Evolutionary conservation across 2,329 filamentous ascomycete genomes (phyloP), one percentile per base, ranked within the genome.

Genomic region (Curvularia sp.): DNA sequence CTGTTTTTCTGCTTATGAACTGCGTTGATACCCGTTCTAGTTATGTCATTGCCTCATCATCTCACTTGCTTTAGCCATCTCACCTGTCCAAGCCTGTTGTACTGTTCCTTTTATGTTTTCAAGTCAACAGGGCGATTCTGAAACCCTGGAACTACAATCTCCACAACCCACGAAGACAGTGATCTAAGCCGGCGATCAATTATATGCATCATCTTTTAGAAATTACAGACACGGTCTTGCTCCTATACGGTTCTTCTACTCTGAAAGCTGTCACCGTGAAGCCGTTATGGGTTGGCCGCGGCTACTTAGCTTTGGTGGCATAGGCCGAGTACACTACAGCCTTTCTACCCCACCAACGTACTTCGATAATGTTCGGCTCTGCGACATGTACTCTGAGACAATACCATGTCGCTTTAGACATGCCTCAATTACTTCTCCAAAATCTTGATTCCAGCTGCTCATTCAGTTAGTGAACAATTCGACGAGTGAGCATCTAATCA

Each of bases 1-100:
- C 18, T 33, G 46, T n/a, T 47, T 47, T 28, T 53, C 39, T 39
- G 28, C 24, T 46, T 48, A 13, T 31, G 18, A 48, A 48, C 30
- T 18, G 30, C 53, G 49, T 57, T 60, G 57, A 62, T 60, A 60
- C 60, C 60, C 60, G 33, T 52, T 51, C n/a, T 22, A 55, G 26
- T 39, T 43, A 33, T 51, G 18, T 50, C 20, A n/a, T 26, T 44
- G 26, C 28, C 28, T 38, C 30, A 9, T 18, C 22, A 2, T 26
- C 13, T 28, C 1, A 24, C 33, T 49, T 7, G 12, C 26, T 24
- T 20, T 31, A 6, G 7, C 31, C 15, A 7, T 47, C 26, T 5
- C 26, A n/a, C 26, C 4, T 47, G n/a, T n/a, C n/a, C 20, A 42
- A 22, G 9, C 20, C 20, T 42, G 9, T 20, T 41, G 38, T 41